Percentiles rank a stretch among this genome's conserved stretches.
phyloP scores from a whole-genome alignment of 163 green algal genomes.

The Picocystis sp. region DNA sequence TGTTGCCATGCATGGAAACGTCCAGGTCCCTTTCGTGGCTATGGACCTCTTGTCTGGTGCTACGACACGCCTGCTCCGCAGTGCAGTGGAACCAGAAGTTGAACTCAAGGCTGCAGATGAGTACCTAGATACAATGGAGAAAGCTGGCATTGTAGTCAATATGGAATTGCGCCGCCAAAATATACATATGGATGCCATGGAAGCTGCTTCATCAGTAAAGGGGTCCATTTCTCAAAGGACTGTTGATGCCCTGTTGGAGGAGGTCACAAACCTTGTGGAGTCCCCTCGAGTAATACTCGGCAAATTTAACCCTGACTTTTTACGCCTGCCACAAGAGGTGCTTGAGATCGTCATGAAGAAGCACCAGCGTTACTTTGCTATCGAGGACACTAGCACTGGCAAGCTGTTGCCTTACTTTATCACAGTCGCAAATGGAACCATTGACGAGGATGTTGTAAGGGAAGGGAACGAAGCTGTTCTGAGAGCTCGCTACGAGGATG shows the following conservation, averaged over 20 bases:
- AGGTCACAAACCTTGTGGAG: slow-evolving; percentile 86
- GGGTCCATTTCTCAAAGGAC: neutral
- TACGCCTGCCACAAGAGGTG: slow-evolving; percentile 79
- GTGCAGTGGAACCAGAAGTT: slow-evolving; percentile 20
- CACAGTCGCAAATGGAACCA: slow-evolving; percentile 77
- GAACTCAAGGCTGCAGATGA: slow-evolving; percentile 19
- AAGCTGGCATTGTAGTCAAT: slow-evolving; percentile 35
- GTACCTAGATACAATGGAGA: slow-evolving; percentile 29
- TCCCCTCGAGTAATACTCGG: slow-evolving; percentile 61
- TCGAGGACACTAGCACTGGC: slow-evolving; percentile 35
- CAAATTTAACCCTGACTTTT: slow-evolving; percentile 63
- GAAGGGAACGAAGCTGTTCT: slow-evolving; percentile 23
- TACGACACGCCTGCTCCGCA: slow-evolving; percentile 40
- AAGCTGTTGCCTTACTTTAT: slow-evolving; percentile 79
- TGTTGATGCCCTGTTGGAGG: slow-evolving; percentile 31
- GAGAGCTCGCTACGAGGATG: slow-evolving; percentile 83
- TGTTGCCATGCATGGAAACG: slow-evolving; percentile 70
- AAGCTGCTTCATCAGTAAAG: neutral
- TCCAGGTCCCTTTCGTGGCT: slow-evolving; percentile 48
- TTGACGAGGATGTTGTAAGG: slow-evolving; percentile 43
- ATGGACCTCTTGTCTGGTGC: slow-evolving; percentile 28
- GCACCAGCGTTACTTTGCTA: slow-evolving; percentile 98
- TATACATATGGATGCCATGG: slow-evolving; percentile 49
- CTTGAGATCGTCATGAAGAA: slow-evolving; percentile 96
- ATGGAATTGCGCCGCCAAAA: slow-evolving; percentile 26